Base-by-base conservation (phyloP, 495 filamentous ascomycete genomes). In the Penicillium silybi region DNA sequence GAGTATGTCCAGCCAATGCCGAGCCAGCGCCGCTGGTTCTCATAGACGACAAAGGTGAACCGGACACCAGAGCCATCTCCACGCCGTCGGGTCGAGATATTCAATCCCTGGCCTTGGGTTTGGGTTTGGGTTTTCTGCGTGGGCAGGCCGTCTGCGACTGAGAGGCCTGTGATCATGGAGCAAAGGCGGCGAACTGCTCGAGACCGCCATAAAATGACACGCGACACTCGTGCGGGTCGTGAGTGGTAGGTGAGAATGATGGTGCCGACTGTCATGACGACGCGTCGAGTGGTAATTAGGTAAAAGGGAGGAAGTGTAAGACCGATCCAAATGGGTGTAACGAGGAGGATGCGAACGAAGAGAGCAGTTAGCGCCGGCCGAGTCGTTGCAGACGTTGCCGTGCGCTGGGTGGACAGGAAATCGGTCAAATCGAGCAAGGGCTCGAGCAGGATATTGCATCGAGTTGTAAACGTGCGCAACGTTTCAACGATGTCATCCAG, bases 401-500 rank as follows among this genome's bases (percentile, higher is more conserved):
- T 95, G 38, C 86, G 80, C 55, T 96, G 90, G 0, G 91, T 96
- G 18, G 90, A 95, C 16, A 99, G 78, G 65, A 95, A 96, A 64
- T 96, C 90, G 44, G 92, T 96, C 53, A 98, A 74, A 54, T 87
- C 82, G 25, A 95, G 76, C 35, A 96, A 78, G 4, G 93, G 93
- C 55, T 96, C 91, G 17, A 97, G 79, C 9, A 99, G 76, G 32
- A 96, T 85, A 68, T 95, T 95, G 70, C 95, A 95, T 40, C 93
- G 77, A 4, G 83, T 85, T 2, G 90, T 97, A 61, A 99, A 91
- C 20, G 85, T 81, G 64, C 86, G 87, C 53, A 99, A 73, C 0
- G 88, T 92, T 56, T 96, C 91, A 43, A 99, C 87, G 52, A 99
- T 97, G 72, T 97, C 93, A 59, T 99, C 93, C 35, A 99, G 74